Base-by-base conservation (phyloP, 495 filamentous ascomycete genomes). In the Immersiella caudata region DNA sequence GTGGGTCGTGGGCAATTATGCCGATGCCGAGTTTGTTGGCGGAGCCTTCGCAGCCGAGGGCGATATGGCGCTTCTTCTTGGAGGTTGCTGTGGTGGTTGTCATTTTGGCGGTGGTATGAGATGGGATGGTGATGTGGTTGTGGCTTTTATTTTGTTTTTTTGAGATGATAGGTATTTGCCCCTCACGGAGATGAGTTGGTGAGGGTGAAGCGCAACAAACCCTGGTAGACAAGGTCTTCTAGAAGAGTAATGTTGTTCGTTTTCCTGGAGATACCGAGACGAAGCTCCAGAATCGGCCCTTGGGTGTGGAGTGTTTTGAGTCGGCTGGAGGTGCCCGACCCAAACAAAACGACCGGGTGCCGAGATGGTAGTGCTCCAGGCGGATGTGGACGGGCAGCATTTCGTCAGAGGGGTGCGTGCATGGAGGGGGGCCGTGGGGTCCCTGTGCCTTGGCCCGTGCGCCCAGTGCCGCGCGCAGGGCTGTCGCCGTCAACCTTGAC, bases 11-110 rank as follows among this genome's bases (percentile, higher is more conserved):
- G 29, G 85, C 84, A 78, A 99, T 97, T 36, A 99, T 83, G 75
- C 95, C 95, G 64, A 98, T 89, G 70, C 95, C 95, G 58, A 99
- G 85, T 78, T 99, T 99, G 84, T 99, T 98, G 80, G 95, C 95
- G 56, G 93, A 96, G 76, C 95, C 94, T 82, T 99, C 95, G 75
- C 96, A 91, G 57, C 96, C 96, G 73, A 99, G 87, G 64, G 93
- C 89, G 66, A 99, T 91, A 70, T 80, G 78, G 21, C 77, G 72
- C 40, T 68, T 66, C 51, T 73, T 74, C 35, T 58, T 69, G 65
- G 60, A 33, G 60, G 68, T 60, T 18, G 54, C 20, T 59, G 68
- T 66, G 60, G 64, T 56, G 25, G 65, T 65, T 55, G 59, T 27
- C 50, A 49, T 64, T 24, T 24, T 62, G 51, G 35, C 7, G 24